Conservation (phyloP, 768 basidiomycete species). For the Exsudoporus frostii region DNA sequence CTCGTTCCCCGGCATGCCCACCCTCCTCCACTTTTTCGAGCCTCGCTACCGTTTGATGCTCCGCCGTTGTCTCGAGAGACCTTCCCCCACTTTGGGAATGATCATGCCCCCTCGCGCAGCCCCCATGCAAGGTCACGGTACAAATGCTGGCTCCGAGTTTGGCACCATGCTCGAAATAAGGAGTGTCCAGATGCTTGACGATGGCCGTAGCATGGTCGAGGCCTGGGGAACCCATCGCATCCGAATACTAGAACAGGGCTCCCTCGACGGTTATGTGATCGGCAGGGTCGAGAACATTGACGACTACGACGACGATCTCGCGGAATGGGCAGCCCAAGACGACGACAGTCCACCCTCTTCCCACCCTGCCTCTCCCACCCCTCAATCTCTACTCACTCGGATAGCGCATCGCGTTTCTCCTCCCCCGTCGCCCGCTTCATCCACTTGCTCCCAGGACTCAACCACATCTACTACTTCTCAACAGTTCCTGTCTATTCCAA, state of each 20-base stretch:
- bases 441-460: constrained; percentile 4
- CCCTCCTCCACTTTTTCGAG: constrained; percentile 89
- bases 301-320: constrained; percentile 35
- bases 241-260: constrained; percentile 78
- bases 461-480: neutral
- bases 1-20: constrained; percentile 89
- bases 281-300: constrained; percentile 67
- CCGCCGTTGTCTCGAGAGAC: constrained; percentile 82
- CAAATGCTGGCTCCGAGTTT: constrained; percentile 46
- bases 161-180: constrained; percentile 93
- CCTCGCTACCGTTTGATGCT: constrained; percentile 96
- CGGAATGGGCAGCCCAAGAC: constrained; percentile 23
- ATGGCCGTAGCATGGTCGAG: constrained; percentile 87
- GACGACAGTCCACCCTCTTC: constrained; percentile 11
- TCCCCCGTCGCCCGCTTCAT: neutral
- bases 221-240: constrained; percentile 72
- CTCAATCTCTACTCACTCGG: constrained; percentile 14
- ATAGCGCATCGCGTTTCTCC: constrained; percentile 11
- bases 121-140: constrained; percentile 19
- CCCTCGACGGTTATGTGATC: constrained; percentile 87
- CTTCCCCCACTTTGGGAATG: constrained; percentile 87
- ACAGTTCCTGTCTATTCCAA: constrained; percentile 19
- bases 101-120: constrained; percentile 63
- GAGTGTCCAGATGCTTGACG: constrained; percentile 80
- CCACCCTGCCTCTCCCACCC: constrained; percentile 5